Conservation (phyloP, 2,329 filamentous ascomycete genomes). For the Myriosclerotinia duriaeana region DNA sequence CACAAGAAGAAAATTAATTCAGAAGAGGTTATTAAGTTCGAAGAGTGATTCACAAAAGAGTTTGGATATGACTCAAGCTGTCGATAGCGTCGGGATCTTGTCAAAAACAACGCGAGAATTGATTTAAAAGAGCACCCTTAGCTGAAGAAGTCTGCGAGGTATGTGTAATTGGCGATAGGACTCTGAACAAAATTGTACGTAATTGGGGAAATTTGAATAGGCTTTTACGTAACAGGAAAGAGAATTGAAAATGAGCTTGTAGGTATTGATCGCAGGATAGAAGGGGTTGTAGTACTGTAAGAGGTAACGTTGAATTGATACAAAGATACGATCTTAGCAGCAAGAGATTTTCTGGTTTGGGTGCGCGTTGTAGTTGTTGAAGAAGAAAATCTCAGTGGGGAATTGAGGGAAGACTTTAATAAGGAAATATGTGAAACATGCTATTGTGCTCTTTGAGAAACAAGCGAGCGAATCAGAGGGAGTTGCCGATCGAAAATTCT, state of each 20-base stretch:
- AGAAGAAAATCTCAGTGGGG: background rate
- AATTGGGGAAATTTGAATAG: background rate
- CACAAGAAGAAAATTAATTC: background rate
- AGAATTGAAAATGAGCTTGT: background rate
- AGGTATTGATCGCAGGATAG: background rate
- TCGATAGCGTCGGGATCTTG: background rate
- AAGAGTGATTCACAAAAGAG: background rate
- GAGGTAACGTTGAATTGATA: background rate
- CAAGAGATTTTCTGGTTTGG: background rate
- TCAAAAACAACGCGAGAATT: background rate
- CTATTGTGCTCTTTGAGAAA: background rate
- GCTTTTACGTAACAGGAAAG: background rate
- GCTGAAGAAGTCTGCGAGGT: background rate
- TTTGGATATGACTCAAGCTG: background rate
- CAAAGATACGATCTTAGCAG: background rate
- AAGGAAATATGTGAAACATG: background rate
- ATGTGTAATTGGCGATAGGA: background rate
- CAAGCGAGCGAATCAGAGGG: conserved; percentile 9
- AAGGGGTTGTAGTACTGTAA: background rate
- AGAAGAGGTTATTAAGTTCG: background rate
- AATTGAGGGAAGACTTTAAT: background rate
- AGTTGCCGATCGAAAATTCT: background rate
- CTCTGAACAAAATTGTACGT: background rate
- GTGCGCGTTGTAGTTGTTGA: background rate
- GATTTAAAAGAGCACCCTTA: background rate